Percentiles rank a stretch among this genome's conserved stretches.
Conservation (phyloP, 202 grass and related monocot species). For the Digitaria exilis region DNA sequence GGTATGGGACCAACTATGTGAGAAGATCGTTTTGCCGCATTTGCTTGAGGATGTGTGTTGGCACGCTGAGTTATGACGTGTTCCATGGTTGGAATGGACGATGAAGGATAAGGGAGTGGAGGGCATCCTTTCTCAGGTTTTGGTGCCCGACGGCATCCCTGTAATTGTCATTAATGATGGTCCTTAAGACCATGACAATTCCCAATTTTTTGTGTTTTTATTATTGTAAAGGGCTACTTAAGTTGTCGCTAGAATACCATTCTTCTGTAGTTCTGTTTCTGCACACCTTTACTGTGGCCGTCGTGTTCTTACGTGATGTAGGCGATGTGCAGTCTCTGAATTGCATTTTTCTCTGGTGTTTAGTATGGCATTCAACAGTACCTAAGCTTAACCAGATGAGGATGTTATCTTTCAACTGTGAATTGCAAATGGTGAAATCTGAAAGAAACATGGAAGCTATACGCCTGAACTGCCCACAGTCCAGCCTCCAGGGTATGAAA, state of each 20-base stretch:
- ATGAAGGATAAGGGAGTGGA: background rate
- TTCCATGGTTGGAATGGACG: slow-evolving; percentile 19
- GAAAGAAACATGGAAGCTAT: background rate
- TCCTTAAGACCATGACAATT: background rate
- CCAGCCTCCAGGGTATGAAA: background rate
- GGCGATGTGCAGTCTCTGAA: too few species aligned
- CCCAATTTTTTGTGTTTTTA: slow-evolving; percentile 14
- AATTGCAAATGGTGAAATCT: too few species aligned
- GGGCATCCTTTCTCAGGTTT: slow-evolving; percentile 21
- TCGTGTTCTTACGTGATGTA: background rate
- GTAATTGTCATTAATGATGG: slow-evolving; percentile 28
- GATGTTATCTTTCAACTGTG: background rate
- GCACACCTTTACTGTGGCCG: background rate
- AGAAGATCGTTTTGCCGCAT: background rate
- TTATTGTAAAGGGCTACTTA: background rate
- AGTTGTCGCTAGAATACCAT: background rate
- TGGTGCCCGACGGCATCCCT: background rate
- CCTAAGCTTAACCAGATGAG: too few species aligned
- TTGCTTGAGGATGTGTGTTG: slow-evolving; percentile 26
- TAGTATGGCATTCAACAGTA: too few species aligned
- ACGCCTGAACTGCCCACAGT: background rate
- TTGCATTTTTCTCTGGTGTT: too few species aligned
- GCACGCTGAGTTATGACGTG: background rate
- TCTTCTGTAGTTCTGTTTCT: background rate
- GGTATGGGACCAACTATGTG: background rate